Evolutionary conservation across 495 filamentous ascomycete species (phyloP), one percentile per base, ranked within the genome.

Genomic region (Cryomyces minteri): DNA sequence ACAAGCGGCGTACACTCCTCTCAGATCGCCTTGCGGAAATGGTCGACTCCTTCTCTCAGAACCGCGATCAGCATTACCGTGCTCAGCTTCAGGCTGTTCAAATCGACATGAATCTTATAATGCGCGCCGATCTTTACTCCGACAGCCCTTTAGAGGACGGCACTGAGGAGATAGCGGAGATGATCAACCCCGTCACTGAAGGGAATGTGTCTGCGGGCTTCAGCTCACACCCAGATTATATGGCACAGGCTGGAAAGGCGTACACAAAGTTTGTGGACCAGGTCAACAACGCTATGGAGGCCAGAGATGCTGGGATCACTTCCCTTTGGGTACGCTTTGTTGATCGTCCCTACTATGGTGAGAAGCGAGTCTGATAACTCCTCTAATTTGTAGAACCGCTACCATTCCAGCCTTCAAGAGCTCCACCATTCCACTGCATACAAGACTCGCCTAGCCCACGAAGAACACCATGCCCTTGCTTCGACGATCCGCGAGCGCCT

Each of bases 71-170:
- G 39, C 73, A 87, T 52, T 98, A 92, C 62, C 80, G 86, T 43
- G 80, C 88, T 53, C 85, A 95, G 59, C 71, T 96, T 5, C 77
- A 86, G 48, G 79, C 80, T 41, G 71, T 95, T 4, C 88, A 95
- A 59, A 77, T 80, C 46, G 92, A 96, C 57, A 86, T 92, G 58
- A 82, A 74, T 43, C 73, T 94, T 6, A 82, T 96, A 55, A 76
- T 82, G 53, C 75, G 77, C 51, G 80, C 88, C 39, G 77, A 93
- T 52, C 81, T 82, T 0, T 92, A 90, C 51, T 65, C 69, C 10
- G 70, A 80, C 41, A 70, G 72, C 18, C 76, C 83, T 28, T 67
- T 95, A 5, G 76, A 85, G 18, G 79, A 83, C 51, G 71, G 74
- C 28, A 72, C 75, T 5, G 71, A 75, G 30, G 80, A 81, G 25